phyloP scores from a whole-genome alignment of 768 basidiomycete genomes.

The Harrya chromipes region DNA sequence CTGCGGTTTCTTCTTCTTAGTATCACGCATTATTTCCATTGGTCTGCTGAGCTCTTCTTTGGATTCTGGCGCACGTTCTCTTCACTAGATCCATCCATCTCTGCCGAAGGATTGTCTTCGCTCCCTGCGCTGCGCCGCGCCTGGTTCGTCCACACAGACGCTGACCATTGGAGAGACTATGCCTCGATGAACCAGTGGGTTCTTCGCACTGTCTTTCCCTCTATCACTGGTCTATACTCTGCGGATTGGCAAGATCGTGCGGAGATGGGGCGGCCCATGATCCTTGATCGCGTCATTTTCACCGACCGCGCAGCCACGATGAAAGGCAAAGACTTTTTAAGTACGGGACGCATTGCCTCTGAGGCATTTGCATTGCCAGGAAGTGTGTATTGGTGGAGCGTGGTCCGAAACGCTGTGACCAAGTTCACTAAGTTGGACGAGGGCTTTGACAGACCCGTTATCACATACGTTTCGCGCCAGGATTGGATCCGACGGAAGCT shows the following conservation, averaged over 20 bases:
- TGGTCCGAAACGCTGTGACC: constrained; percentile 69
- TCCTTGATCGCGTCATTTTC: constrained; percentile 85
- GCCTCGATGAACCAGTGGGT: constrained; percentile 90
- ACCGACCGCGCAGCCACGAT: constrained; percentile 86
- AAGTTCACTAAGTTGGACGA: constrained; percentile 61
- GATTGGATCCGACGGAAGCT: constrained; percentile 86
- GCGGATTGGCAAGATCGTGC: constrained; percentile 83
- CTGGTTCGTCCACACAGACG: constrained; percentile 71
- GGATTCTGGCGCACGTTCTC: constrained; percentile 92
- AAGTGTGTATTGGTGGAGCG: constrained; percentile 81
- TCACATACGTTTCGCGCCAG: constrained; percentile 91
- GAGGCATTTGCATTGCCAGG: constrained; percentile 75
- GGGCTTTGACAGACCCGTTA: constrained; percentile 60
- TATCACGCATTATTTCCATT: constrained; percentile 92
- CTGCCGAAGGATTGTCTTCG: constrained; percentile 59
- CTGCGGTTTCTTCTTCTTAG: constrained; percentile 32
- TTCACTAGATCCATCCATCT: constrained; percentile 70
- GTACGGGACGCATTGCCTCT: constrained; percentile 74
- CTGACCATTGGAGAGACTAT: constrained; percentile 86
- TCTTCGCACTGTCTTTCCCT: constrained; percentile 76
- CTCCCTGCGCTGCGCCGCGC: constrained; percentile 75
- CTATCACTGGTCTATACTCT: constrained; percentile 72
- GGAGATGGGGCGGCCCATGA: constrained; percentile 62
- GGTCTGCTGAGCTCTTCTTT: constrained; percentile 88
- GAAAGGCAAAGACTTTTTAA: constrained; percentile 59